Base-by-base conservation (phyloP, 2,329 filamentous ascomycete species). In the Aspergillus tamarii region DNA sequence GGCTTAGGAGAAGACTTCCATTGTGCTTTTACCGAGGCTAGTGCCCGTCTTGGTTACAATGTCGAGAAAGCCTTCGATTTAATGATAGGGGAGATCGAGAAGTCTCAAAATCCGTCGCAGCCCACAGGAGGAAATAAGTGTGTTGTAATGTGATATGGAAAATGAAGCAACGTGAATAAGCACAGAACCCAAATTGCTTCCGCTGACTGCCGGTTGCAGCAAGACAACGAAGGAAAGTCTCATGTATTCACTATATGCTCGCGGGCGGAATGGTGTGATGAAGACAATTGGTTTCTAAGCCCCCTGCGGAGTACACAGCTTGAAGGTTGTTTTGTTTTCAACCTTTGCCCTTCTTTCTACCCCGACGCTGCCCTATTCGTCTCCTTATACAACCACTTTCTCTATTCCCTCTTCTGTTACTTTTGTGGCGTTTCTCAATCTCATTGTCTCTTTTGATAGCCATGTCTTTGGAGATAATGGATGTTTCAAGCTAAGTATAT, bases 21-120 rank as follows among this genome's bases (percentile, higher is more conserved):
- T 67, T 98, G 94, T 80, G 93, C 91, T 43, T 97, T 93, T 87
- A 97, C 93, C 55, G 95, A 99, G 82, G 93, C 95, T 61, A 96
- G 92, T 75, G 95, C 95, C 32, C 88, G 94, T 63, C 96, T 95
- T 80, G 94, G 97, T 78, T 92, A 94, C 82, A 97, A 98, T 76
- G 95, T 99, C 56, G 85, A 86, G 71, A 94, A 93, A 79, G 92
- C 93, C 2, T 99, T 99, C 76, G 94, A 98, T 80, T 85, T 96
- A 67, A 90, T 99, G 83, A 93, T 99, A 72, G 92, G 87, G 56
- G 92, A 98, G 83, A 94, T 99, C 67, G 95, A 99, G 81, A 96
- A 96, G 81, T 89, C 90, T 30, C 91, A 96, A 80, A 96, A 96
- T 76, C 94, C 94, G 1, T 89, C 89, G 73, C 92, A 97, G 80